phyloP scores from a whole-genome alignment of 495 filamentous ascomycete species.

The Bacidia rubella region DNA sequence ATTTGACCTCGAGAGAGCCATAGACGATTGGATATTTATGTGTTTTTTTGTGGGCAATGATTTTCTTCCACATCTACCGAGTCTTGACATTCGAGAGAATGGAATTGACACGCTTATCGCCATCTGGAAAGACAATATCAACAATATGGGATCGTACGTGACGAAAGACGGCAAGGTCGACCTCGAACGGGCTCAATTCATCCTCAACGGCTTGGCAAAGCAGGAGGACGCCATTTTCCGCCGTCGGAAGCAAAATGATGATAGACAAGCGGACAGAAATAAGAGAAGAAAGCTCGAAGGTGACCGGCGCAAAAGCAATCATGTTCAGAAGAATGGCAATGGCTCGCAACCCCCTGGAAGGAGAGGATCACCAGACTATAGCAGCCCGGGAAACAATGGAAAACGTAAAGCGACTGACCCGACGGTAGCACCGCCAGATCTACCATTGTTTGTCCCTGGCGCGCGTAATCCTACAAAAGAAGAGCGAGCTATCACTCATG shows the following conservation, averaged over 20 bases:
- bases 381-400: conserved; percentile 22
- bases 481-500: conserved; percentile 57
- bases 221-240: conserved; percentile 93
- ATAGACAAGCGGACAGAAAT: conserved; percentile 60
- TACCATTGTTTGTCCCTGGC: conserved; percentile 47
- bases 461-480: conserved; percentile 46
- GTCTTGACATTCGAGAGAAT: conserved; percentile 90
- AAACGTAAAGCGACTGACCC: conserved; percentile 19
- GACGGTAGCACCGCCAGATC: conserved; percentile 23
- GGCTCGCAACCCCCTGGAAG: conserved; percentile 10
- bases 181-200: conserved; percentile 71
- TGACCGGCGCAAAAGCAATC: conserved; percentile 36
- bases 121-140: conserved; percentile 90
- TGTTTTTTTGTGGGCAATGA: conserved; percentile 99
- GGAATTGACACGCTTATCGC: conserved; percentile 91
- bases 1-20: conserved; percentile 84
- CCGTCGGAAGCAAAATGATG: conserved; percentile 68
- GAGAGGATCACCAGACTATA: conserved; percentile 36
- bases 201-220: conserved; percentile 78
- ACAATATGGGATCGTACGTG: conserved; percentile 84
- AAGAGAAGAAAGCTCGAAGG: conserved; percentile 66
- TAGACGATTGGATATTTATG: conserved; percentile 99
- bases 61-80: conserved; percentile 92
- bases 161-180: conserved; percentile 91
- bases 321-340: conserved; percentile 15